phyloP scores from a whole-genome alignment of 257 asterid genomes.

The Solanum bukasovii region DNA sequence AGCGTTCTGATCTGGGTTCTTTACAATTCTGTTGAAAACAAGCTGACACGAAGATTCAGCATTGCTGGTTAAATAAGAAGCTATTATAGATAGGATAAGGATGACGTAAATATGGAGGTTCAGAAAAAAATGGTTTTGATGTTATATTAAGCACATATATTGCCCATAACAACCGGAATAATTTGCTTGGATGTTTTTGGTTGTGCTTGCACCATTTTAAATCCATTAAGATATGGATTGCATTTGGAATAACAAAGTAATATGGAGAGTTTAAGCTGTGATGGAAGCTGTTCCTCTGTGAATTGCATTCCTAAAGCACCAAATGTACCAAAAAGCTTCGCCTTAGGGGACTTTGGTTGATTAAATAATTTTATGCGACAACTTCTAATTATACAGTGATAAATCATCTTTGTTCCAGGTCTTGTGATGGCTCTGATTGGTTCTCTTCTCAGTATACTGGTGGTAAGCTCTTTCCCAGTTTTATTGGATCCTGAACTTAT shows the following conservation, averaged over 20 bases:
- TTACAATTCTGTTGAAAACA: not conserved
- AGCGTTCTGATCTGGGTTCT: not conserved
- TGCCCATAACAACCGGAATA: not conserved
- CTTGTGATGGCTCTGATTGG: constrained; percentile 82
- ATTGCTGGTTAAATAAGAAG: not conserved
- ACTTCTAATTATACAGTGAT: not conserved
- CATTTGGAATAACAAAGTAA: not conserved
- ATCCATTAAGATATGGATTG: not conserved
- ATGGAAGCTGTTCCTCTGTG: not conserved
- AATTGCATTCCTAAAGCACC: not conserved
- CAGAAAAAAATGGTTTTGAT: not conserved
- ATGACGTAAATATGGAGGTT: not conserved
- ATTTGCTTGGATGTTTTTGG: not conserved
- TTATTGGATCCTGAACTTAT: not conserved
- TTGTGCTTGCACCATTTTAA: not conserved
- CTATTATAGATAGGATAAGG: not conserved
- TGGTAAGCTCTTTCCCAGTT: constrained; percentile 36
- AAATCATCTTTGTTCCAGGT: constrained; percentile 33
- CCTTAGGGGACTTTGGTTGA: not conserved
- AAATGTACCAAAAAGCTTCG: not conserved
- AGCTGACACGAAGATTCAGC: not conserved
- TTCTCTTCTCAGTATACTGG: constrained; percentile 62
- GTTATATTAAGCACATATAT: not conserved
- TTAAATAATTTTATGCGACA: not conserved
- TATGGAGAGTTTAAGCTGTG: not conserved